Conservation (phyloP, 352 stramenopile species). For the Pelagophyceae sp. region DNA sequence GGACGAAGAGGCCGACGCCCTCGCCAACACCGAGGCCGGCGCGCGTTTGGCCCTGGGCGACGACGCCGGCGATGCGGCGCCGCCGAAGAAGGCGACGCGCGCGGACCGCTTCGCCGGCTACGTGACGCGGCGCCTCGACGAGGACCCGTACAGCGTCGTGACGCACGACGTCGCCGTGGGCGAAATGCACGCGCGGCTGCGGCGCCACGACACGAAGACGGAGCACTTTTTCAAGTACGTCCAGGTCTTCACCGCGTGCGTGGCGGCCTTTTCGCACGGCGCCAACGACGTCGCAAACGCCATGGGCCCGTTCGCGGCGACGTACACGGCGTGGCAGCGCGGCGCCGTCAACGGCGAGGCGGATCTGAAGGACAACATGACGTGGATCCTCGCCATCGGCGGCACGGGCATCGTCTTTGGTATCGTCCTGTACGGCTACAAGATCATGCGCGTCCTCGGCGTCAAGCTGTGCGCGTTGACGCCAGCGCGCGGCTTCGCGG, state of each 20-base stretch:
- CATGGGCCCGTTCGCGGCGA: slow-evolving; percentile 52
- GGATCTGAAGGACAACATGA: slow-evolving; percentile 39
- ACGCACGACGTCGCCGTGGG: slow-evolving; percentile 14
- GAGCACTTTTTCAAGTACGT: slow-evolving; percentile 57
- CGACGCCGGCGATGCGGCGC: too few species aligned
- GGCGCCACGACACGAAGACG: slow-evolving; percentile 33
- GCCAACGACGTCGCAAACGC: too few species aligned
- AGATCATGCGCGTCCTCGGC: slow-evolving; percentile 53
- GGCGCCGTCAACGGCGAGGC: slow-evolving; percentile 31
- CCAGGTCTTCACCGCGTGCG: slow-evolving; percentile 56
- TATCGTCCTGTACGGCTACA: slow-evolving; percentile 52
- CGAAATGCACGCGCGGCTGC: slow-evolving; percentile 24
- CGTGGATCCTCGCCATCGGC: slow-evolving; percentile 56
- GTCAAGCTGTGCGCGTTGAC: slow-evolving; percentile 45
- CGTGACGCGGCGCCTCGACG: background rate
- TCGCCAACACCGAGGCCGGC: too few species aligned
- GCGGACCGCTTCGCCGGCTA: background rate
- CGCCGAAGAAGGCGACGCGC: too few species aligned
- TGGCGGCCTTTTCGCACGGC: slow-evolving; percentile 65
- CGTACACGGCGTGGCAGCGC: slow-evolving; percentile 63
- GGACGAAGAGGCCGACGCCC: too few species aligned
- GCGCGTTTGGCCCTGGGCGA: too few species aligned
- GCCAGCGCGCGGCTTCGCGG: slow-evolving; percentile 56
- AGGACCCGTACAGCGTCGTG: slow-evolving; percentile 29
- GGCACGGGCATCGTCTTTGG: slow-evolving; percentile 51